These are phyloP conservation scores for Cicer cuneatum DNA, from an alignment of 306 rosid species.

Conservation along the genomic window DNA sequence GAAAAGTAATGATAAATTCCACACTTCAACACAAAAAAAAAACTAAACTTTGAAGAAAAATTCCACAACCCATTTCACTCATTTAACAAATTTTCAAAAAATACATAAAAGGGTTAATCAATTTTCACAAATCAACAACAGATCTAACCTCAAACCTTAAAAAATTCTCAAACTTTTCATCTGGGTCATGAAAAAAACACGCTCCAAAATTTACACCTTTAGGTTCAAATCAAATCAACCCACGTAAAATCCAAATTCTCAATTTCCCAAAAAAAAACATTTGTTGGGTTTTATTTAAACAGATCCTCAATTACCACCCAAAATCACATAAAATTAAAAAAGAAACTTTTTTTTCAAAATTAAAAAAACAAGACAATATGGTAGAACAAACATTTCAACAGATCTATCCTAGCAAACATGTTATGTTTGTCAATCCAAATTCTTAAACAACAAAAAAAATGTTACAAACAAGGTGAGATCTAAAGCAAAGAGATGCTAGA, in stretches of 20 bases:
- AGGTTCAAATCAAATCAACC: neutral
- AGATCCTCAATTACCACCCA: constrained; percentile 14
- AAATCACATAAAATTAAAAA: no score
- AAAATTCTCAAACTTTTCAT: neutral
- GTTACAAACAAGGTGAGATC: constrained; percentile 40
- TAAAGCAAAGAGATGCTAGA: neutral
- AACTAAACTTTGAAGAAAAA: neutral
- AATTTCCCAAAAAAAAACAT: constrained; percentile 1
- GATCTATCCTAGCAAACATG: constrained; percentile 46
- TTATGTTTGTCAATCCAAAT: neutral
- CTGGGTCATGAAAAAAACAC: constrained; percentile 18
- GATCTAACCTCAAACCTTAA: constrained; percentile 53
- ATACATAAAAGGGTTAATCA: neutral
- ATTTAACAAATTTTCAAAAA: constrained; percentile 25
- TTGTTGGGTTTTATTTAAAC: neutral
- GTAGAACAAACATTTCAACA: neutral
- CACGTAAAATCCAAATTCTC: constrained; percentile 7
- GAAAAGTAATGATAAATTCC: neutral
- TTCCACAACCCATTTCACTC: constrained; percentile 6
- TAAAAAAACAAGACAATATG: neutral
- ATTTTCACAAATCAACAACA: constrained; percentile 38
- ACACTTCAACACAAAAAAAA: neutral
- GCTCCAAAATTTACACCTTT: neutral
- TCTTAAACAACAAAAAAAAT: neutral
- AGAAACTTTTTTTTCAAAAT: neutral